These are phyloP conservation scores for Thielaviopsis euricoi DNA, from an alignment of 2,329 filamentous ascomycete genomes.

Conservation along the genomic window DNA sequence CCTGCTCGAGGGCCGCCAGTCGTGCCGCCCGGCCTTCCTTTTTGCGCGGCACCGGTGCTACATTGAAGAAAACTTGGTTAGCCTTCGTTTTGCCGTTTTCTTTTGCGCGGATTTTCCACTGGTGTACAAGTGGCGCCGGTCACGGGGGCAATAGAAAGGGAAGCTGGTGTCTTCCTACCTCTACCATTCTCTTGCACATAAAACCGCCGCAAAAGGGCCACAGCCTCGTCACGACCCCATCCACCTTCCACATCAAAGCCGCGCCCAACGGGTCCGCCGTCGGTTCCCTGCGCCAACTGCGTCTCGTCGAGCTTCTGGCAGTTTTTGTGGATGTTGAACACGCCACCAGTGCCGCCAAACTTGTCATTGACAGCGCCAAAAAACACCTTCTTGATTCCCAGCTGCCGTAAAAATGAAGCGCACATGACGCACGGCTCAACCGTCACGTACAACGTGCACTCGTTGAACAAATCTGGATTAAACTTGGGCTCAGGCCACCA, in stretches of 20 bases:
- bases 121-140: background rate
- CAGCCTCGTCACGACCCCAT: constrained; percentile 79
- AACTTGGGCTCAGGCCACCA: constrained; percentile 11
- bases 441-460: constrained; percentile 78
- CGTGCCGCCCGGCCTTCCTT: constrained; percentile 12
- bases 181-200: constrained; percentile 97
- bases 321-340: constrained; percentile 59
- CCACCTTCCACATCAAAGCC: constrained; percentile 75
- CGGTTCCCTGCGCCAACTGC: constrained; percentile 19
- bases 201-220: constrained; percentile 80
- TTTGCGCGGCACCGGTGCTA: constrained; percentile 12
- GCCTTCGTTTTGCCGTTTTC: background rate
- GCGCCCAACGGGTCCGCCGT: constrained; percentile 55
- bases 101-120: background rate
- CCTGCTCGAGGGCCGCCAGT: constrained; percentile 11
- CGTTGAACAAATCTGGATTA: constrained; percentile 23
- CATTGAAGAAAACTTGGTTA: background rate
- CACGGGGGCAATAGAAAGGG: background rate
- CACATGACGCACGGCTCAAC: constrained; percentile 99
- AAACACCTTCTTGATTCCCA: constrained; percentile 76
- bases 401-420: constrained; percentile 77
- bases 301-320: constrained; percentile 9
- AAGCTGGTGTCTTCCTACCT: constrained; percentile 33
- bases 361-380: constrained; percentile 94
- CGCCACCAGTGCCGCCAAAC: constrained; percentile 89